These are phyloP conservation scores for Barnettozyma californica DNA, from an alignment of 805 yeast species.

Conservation along the genomic window DNA sequence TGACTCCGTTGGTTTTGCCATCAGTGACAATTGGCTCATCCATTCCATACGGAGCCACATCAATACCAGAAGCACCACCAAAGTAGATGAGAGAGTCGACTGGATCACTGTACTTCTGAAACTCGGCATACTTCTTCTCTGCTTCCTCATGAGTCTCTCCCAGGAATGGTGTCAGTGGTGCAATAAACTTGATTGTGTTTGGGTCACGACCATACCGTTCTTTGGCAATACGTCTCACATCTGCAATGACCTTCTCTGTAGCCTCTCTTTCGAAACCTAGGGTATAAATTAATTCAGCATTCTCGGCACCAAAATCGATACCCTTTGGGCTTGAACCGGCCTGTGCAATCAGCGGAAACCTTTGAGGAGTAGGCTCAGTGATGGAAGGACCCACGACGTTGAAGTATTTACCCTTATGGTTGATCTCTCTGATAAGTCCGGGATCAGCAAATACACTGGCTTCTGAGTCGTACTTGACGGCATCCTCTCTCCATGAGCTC, in stretches of 20 bases:
- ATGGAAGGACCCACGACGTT: constrained; percentile 36
- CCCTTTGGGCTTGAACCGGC: constrained; percentile 39
- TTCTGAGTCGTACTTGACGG: constrained; percentile 20
- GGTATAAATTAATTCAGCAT: constrained; percentile 38
- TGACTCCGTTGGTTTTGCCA: constrained; percentile 28
- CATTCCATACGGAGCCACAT: constrained; percentile 29
- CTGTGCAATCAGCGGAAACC: constrained; percentile 38
- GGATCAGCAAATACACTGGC: constrained; percentile 27
- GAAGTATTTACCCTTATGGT: constrained; percentile 34
- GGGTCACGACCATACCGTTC: constrained; percentile 33
- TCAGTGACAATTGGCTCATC: constrained; percentile 32
- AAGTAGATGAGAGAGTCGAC: constrained; percentile 35
- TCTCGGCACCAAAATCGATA: constrained; percentile 35
- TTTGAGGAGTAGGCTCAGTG: constrained; percentile 38
- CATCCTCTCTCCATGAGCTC: constrained; percentile 39
- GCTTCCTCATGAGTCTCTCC: constrained; percentile 18
- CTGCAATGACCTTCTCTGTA: constrained; percentile 25
- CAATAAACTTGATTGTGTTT: constrained; percentile 35
- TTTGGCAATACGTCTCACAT: constrained; percentile 24
- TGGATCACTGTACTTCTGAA: constrained; percentile 31
- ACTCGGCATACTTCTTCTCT: constrained; percentile 14
- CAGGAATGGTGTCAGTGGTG: constrained; percentile 33
- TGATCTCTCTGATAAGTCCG: constrained; percentile 31
- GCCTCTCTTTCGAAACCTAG: constrained; percentile 24
- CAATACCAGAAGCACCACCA: constrained; percentile 43